phyloP scores from a whole-genome alignment of 306 rosid species.

The Vigna radiata region DNA sequence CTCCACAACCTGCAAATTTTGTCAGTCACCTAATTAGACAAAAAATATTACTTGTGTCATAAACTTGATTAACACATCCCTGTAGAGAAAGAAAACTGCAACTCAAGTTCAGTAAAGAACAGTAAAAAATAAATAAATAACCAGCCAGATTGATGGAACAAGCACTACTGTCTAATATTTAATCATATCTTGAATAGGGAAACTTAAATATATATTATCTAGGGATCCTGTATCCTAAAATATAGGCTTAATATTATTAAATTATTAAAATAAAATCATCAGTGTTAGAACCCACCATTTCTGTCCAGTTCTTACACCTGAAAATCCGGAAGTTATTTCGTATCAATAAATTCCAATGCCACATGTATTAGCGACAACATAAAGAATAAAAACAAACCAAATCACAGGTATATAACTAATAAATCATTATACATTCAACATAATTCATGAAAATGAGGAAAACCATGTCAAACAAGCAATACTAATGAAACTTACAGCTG shows the following conservation, averaged over 20 bases:
- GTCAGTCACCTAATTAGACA: conserved; percentile 12
- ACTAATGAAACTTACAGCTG: conserved; percentile 77
- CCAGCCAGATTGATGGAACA: conserved; percentile 7
- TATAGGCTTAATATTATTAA: too few relatives aligned
- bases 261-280: not conserved
- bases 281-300: not conserved
- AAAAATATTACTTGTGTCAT: conserved; percentile 30
- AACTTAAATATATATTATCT: too few relatives aligned
- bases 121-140: conserved; percentile 24
- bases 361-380: conserved; percentile 19
- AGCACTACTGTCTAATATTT: not conserved
- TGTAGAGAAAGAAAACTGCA: conserved; percentile 33
- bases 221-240: not conserved
- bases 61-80: conserved; percentile 34
- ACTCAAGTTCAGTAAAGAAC: conserved; percentile 26
- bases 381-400: conserved; percentile 20
- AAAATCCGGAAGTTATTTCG: not conserved
- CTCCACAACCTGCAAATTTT: conserved; percentile 82
- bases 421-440: conserved; percentile 18
- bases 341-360: conserved; percentile 1
- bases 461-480: conserved; percentile 1
- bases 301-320: too few relatives aligned
- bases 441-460: not conserved
- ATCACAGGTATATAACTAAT: conserved; percentile 9
- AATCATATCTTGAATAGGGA: not conserved